These are phyloP conservation scores for Hypoxylon sp. DNA, from an alignment of 2,329 filamentous ascomycete genomes.

Conservation along the genomic window DNA sequence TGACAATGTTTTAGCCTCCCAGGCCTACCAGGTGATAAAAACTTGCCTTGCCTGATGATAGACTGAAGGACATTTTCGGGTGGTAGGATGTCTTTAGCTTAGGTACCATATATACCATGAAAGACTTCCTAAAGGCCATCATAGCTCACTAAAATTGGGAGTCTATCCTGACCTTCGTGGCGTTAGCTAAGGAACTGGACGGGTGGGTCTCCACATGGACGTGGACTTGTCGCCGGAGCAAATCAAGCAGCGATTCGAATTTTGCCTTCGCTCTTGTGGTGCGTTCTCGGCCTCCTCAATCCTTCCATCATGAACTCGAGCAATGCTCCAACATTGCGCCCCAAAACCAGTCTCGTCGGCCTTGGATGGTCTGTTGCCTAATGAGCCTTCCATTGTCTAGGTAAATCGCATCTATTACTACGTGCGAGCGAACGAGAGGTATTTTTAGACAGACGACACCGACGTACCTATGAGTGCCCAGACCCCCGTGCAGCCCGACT, in stretches of 20 bases:
- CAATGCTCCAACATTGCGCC: conserved; percentile 33
- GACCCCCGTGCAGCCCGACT: conserved; percentile 30
- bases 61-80: background rate
- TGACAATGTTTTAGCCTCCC: no score
- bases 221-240: conserved; percentile 27
- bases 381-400: conserved; percentile 20
- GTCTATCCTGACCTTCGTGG: background rate
- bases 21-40: no score
- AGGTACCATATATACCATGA: background rate
- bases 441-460: conserved; percentile 17
- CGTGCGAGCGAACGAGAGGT: conserved; percentile 14
- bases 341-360: conserved; percentile 29
- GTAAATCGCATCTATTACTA: conserved; percentile 6
- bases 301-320: conserved; percentile 34
- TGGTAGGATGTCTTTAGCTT: no score
- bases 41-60: no score
- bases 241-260: conserved; percentile 33
- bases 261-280: conserved; percentile 34
- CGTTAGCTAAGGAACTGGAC: conserved; percentile 33
- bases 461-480: conserved; percentile 33
- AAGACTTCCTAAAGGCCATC: background rate
- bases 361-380: conserved; percentile 22
- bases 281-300: conserved; percentile 35
- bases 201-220: conserved; percentile 25
- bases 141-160: no score